A percentile compares a stretch with the other conserved stretches of the same genome.
Conservation (phyloP, 2,329 filamentous ascomycete species). For the Dactylellina cionopaga region DNA sequence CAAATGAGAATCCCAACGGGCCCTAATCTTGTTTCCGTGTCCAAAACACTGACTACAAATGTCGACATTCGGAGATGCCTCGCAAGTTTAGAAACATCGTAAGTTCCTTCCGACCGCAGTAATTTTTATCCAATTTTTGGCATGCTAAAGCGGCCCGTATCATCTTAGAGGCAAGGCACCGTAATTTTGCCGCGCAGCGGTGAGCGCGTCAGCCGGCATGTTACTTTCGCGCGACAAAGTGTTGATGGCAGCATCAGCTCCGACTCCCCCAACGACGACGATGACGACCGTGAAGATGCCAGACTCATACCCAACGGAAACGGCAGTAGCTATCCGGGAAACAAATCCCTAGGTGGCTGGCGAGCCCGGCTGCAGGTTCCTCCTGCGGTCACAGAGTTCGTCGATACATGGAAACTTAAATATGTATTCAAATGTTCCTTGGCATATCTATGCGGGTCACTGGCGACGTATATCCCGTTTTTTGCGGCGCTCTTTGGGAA, state of each 20-base stretch:
- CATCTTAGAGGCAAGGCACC: constrained; percentile 63
- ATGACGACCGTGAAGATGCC: constrained; percentile 22
- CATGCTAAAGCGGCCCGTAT: constrained; percentile 1
- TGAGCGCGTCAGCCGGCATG: constrained; percentile 68
- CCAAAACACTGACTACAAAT: constrained; percentile 22
- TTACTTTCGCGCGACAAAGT: constrained; percentile 66
- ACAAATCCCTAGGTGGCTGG: constrained; percentile 36
- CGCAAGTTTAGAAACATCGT: constrained; percentile 41
- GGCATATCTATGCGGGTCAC: constrained; percentile 72
- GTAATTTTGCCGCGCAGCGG: constrained; percentile 72
- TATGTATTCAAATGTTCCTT: constrained; percentile 73
- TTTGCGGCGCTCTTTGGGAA: constrained; percentile 69
- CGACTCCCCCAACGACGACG: constrained; percentile 19
- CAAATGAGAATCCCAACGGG: too few species aligned
- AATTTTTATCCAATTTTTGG: background rate
- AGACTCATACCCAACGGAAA: constrained; percentile 19
- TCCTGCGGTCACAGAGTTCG: constrained; percentile 63
- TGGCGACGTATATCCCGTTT: constrained; percentile 69
- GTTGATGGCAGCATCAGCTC: constrained; percentile 54
- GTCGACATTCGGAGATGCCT: constrained; percentile 34
- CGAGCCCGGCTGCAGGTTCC: constrained; percentile 57
- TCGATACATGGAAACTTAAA: constrained; percentile 63
- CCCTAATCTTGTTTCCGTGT: background rate
- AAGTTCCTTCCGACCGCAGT: constrained; percentile 2
- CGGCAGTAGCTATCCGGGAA: background rate